phyloP scores from a whole-genome alignment of 1,284 basidiomycete species.

The Trametes hirsuta region DNA sequence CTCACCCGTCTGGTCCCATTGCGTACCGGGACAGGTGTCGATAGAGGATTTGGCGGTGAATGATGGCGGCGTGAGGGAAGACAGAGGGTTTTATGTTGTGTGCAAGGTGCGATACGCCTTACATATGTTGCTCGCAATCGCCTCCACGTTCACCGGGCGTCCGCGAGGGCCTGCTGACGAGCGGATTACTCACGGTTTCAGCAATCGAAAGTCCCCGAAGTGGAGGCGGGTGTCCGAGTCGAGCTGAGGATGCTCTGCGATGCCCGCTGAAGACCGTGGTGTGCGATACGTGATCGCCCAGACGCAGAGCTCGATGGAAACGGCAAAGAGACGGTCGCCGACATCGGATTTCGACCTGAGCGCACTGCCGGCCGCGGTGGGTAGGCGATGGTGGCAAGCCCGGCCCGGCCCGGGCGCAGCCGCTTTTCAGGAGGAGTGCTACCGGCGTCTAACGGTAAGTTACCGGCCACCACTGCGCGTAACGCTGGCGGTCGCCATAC shows the following conservation, averaged over 20 bases:
- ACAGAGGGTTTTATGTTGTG: neutral
- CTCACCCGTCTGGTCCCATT: constrained; percentile 28
- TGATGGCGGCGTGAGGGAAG: constrained; percentile 12
- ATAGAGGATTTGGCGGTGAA: constrained; percentile 20
- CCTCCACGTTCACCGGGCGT: neutral
- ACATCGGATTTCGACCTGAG: neutral
- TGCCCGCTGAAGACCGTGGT: neutral
- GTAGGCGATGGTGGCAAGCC: neutral
- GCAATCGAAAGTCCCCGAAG: neutral
- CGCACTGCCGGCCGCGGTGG: neutral
- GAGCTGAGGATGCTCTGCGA: neutral
- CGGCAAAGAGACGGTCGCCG: neutral
- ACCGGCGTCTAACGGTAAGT: constrained; percentile 8
- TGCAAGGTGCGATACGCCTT: neutral
- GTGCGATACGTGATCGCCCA: neutral
- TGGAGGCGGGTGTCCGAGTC: neutral
- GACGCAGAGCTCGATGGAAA: neutral
- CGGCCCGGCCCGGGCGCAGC: no score
- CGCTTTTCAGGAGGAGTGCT: neutral
- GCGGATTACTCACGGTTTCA: constrained; percentile 10
- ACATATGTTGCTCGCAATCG: neutral
- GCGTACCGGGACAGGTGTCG: constrained; percentile 20
- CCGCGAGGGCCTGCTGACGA: constrained; percentile 1
- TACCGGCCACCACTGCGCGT: neutral
- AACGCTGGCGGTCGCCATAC: neutral